A percentile compares a stretch with the other conserved stretches of the same genome.
phyloP scores from a whole-genome alignment of 1,284 basidiomycete genomes.

The Sanghuangporus sanghuang region DNA sequence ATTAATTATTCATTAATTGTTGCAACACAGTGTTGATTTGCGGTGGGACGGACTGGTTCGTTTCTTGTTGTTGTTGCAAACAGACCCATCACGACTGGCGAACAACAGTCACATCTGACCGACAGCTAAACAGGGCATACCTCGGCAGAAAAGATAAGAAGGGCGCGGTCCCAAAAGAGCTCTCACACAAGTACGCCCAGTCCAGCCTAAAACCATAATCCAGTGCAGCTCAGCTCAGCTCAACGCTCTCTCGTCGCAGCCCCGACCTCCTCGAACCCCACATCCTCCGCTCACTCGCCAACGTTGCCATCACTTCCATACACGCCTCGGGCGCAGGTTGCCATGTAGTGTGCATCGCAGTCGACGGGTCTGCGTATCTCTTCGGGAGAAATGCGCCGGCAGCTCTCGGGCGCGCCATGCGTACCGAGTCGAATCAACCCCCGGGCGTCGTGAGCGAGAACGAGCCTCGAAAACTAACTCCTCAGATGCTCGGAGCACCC shows the following conservation, averaged over 20 bases:
- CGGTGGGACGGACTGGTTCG: conserved; percentile 83
- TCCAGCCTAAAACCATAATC: not conserved
- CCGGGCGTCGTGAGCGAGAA: conserved; percentile 66
- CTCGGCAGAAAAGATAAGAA: conserved; percentile 29
- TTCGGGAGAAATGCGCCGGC: conserved; percentile 76
- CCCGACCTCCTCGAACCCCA: conserved; percentile 84
- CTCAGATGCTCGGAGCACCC: conserved; percentile 56
- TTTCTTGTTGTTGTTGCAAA: conserved; percentile 16
- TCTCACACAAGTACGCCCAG: conserved; percentile 11
- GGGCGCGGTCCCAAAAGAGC: not conserved
- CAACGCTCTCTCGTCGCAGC: conserved; percentile 24
- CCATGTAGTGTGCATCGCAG: conserved; percentile 72
- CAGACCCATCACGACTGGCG: not conserved
- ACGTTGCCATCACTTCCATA: conserved; percentile 68
- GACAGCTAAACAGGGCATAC: conserved; percentile 21
- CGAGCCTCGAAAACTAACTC: conserved; percentile 58
- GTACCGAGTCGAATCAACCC: conserved; percentile 21
- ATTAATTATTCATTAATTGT: not conserved
- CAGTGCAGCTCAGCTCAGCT: not conserved
- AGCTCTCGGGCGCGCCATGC: conserved; percentile 47
- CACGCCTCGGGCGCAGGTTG: conserved; percentile 71
- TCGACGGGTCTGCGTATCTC: conserved; percentile 77
- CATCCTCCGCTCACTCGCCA: conserved; percentile 82
- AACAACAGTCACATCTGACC: not conserved
- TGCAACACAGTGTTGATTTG: conserved; percentile 84